These are phyloP conservation scores for Thelonectria rubi DNA, from an alignment of 2,329 filamentous ascomycete genomes.

Conservation along the genomic window DNA sequence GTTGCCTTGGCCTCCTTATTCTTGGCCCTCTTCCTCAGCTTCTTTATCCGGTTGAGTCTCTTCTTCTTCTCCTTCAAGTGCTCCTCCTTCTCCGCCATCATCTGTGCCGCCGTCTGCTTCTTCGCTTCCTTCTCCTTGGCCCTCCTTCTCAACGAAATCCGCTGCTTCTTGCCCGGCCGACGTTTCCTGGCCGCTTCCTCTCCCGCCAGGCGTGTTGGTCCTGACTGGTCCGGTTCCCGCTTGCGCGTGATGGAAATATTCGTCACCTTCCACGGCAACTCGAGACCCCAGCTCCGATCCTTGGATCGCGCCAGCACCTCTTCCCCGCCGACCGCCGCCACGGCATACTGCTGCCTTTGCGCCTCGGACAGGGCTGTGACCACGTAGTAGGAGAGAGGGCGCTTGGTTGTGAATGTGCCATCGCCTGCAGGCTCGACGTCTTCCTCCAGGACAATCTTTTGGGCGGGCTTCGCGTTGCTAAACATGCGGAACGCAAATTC, in stretches of 20 bases:
- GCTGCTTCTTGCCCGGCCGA: constrained; percentile 66
- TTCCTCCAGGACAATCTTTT: constrained; percentile 61
- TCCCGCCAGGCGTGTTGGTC: constrained; percentile 11
- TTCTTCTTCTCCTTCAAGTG: constrained; percentile 69
- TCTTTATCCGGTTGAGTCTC: constrained; percentile 67
- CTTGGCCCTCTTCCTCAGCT: constrained; percentile 66
- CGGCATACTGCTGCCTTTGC: constrained; percentile 51
- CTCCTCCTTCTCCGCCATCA: constrained; percentile 61
- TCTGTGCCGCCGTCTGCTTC: constrained; percentile 50
- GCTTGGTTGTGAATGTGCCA: constrained; percentile 46
- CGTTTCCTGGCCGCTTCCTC: constrained; percentile 20
- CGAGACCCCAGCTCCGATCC: constrained; percentile 63
- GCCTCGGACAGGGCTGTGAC: constrained; percentile 49
- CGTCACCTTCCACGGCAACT: constrained; percentile 68
- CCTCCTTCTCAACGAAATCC: constrained; percentile 60
- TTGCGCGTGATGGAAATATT: constrained; percentile 52
- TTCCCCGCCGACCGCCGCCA: constrained; percentile 62
- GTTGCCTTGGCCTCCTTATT: constrained; percentile 62
- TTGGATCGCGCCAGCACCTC: constrained; percentile 57
- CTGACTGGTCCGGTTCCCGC: constrained; percentile 25
- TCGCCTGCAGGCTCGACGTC: constrained; percentile 51
- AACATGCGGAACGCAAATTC: constrained; percentile 69
- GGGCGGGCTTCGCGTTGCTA: constrained; percentile 53
- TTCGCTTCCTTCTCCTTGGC: constrained; percentile 54
- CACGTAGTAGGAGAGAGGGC: constrained; percentile 62